These are phyloP conservation scores for Peniophora sp. DNA, from an alignment of 1,284 basidiomycete species.

Conservation along the genomic window DNA sequence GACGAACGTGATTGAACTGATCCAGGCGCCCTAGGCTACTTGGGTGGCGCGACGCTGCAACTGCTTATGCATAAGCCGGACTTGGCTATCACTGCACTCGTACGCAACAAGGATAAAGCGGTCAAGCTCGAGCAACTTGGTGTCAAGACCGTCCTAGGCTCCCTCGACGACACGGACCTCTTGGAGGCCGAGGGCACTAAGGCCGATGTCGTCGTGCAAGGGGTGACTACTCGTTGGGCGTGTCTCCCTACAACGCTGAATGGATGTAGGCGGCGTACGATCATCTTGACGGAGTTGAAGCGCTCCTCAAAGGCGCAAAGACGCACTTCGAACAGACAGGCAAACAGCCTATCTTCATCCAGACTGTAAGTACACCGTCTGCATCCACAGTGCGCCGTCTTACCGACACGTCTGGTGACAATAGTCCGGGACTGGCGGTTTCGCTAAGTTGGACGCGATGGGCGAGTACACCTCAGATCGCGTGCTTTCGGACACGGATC, in stretches of 20 bases:
- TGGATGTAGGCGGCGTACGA: neutral
- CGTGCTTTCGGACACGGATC: conserved; percentile 8
- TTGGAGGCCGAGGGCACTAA: neutral
- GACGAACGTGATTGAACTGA: too few relatives aligned
- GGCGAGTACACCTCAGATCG: conserved; percentile 5
- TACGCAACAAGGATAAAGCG: neutral
- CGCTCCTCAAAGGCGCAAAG: conserved; percentile 39
- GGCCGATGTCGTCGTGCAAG: neutral
- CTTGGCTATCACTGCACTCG: neutral
- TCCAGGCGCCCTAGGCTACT: neutral
- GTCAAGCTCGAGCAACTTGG: conserved; percentile 5
- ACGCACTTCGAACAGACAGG: conserved; percentile 28
- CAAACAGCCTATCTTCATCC: conserved; percentile 35
- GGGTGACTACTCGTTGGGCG: neutral
- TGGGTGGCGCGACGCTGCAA: neutral
- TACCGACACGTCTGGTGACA: neutral
- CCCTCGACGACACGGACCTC: conserved; percentile 10
- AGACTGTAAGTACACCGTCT: conserved; percentile 25
- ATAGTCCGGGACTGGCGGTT: conserved; percentile 22
- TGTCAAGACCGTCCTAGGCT: neutral
- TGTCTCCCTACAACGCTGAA: neutral
- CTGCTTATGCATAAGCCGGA: conserved; percentile 12
- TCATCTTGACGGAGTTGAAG: conserved; percentile 28
- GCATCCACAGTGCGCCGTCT: too few relatives aligned
- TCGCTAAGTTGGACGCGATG: conserved; percentile 28